A percentile compares a stretch with the other conserved stretches of the same genome.
These are phyloP conservation scores for Citrus australasica DNA, from an alignment of 345 rosid genomes.

Conservation along the genomic window DNA sequence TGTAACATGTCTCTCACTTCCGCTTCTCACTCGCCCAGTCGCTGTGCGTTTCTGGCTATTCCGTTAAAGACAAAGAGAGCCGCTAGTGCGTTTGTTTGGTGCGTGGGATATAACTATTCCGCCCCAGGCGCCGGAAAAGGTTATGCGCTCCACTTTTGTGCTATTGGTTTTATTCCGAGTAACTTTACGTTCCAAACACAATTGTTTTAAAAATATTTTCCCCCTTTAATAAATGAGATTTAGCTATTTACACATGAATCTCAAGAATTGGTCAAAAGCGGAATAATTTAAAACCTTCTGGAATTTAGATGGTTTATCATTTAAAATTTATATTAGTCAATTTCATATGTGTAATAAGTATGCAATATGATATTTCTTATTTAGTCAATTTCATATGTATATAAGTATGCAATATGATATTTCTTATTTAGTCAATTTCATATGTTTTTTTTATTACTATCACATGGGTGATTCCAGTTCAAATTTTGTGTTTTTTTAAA, in stretches of 20 bases:
- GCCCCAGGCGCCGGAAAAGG: background rate
- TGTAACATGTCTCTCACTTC: slow-evolving; percentile 55
- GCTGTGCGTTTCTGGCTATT: background rate
- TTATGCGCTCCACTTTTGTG: no score
- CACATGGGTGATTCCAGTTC: no score
- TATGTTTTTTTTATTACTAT: no score
- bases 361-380: no score
- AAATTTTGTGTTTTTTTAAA: no score
- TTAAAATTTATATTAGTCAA: no score
- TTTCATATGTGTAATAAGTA: no score
- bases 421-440: no score
- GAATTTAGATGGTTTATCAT: background rate
- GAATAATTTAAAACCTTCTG: background rate
- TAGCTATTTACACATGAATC: background rate
- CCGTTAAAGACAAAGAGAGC: background rate
- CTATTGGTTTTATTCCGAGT: background rate
- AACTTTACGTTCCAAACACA: background rate
- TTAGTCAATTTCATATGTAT: no score
- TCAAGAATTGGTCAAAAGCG: background rate
- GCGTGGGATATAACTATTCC: background rate
- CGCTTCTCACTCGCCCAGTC: background rate
- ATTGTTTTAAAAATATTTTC: no score
- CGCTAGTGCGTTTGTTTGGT: background rate
- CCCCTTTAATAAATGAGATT: no score
- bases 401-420: no score